A percentile compares a stretch with the other conserved stretches of the same genome.
These are phyloP conservation scores for Fusarium hostae DNA, from an alignment of 2,329 filamentous ascomycete species.

Conservation along the genomic window DNA sequence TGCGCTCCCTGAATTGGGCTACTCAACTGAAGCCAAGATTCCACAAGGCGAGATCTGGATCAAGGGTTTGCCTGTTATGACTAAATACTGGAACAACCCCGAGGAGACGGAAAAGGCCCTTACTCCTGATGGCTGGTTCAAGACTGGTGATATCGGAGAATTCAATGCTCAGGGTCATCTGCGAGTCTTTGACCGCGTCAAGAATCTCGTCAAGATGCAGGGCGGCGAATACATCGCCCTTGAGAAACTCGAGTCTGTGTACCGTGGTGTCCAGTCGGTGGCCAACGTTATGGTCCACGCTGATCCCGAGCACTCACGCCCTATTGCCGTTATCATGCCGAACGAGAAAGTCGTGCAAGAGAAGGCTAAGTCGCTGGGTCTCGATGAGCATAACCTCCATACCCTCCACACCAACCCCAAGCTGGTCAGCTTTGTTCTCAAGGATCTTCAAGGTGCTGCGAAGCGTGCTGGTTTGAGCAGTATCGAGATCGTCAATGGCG, in stretches of 20 bases:
- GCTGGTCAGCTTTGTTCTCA: slow-evolving; percentile 69
- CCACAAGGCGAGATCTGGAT: slow-evolving; percentile 95
- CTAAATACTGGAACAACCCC: slow-evolving; percentile 85
- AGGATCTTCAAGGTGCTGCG: slow-evolving; percentile 74
- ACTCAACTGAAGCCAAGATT: slow-evolving; percentile 76
- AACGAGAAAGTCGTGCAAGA: slow-evolving; percentile 72
- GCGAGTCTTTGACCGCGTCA: slow-evolving; percentile 92
- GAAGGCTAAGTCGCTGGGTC: slow-evolving; percentile 68
- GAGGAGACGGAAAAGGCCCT: slow-evolving; percentile 84
- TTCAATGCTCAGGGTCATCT: slow-evolving; percentile 84
- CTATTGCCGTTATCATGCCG: slow-evolving; percentile 82
- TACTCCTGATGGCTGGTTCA: slow-evolving; percentile 93
- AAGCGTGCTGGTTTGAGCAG: slow-evolving; percentile 73
- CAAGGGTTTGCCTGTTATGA: slow-evolving; percentile 78
- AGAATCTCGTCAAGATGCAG: slow-evolving; percentile 96
- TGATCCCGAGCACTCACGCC: slow-evolving; percentile 77
- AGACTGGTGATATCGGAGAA: slow-evolving; percentile 94
- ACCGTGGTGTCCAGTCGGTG: slow-evolving; percentile 82
- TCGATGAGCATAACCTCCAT: slow-evolving; percentile 75
- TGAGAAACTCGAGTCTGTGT: slow-evolving; percentile 93
- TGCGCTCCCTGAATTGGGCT: slow-evolving; percentile 88
- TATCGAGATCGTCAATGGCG: slow-evolving; percentile 80
- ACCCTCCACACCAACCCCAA: slow-evolving; percentile 74
- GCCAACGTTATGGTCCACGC: slow-evolving; percentile 90
- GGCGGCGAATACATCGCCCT: slow-evolving; percentile 97